phyloP scores from a whole-genome alignment of 148 eudicot genomes.

The Persicaria maculosa region DNA sequence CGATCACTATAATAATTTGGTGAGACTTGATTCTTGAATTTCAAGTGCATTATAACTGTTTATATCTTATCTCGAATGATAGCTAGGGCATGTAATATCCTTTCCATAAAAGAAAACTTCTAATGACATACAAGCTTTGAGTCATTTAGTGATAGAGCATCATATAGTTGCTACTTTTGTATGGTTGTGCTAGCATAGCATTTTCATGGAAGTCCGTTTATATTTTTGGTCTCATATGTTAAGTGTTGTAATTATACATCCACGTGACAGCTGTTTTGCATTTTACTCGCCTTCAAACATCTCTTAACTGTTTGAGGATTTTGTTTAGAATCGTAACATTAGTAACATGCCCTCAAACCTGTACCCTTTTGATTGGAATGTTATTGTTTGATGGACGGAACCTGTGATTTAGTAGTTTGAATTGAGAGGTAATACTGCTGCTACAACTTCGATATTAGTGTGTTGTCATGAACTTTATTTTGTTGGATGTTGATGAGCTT shows the following conservation, averaged over 20 bases:
- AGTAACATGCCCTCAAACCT: not conserved
- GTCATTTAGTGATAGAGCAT: not conserved
- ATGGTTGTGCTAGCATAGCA: not conserved
- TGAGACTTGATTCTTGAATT: constrained; percentile 16
- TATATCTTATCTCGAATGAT: not conserved
- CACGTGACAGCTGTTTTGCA: not conserved
- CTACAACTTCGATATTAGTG: not conserved
- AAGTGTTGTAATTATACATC: not conserved
- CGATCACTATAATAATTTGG: constrained; percentile 42
- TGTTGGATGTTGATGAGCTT: constrained; percentile 2
- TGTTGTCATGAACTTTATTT: not conserved
- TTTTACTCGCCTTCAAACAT: not conserved
- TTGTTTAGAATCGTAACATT: not conserved
- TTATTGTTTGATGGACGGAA: not conserved
- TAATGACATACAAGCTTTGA: not conserved
- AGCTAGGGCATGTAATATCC: not conserved
- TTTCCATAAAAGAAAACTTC: not conserved
- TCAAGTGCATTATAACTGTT: not conserved
- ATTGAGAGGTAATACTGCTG: not conserved
- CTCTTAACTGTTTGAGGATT: not conserved
- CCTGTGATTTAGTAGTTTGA: not conserved
- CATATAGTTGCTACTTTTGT: not conserved
- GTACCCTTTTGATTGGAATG: not conserved
- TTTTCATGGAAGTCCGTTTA: not conserved
- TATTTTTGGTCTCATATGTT: not conserved